Percentiles rank a stretch among this genome's conserved stretches.
phyloP scores from a whole-genome alignment of 169 alveolate genomes.

The Babesia bigemina region DNA sequence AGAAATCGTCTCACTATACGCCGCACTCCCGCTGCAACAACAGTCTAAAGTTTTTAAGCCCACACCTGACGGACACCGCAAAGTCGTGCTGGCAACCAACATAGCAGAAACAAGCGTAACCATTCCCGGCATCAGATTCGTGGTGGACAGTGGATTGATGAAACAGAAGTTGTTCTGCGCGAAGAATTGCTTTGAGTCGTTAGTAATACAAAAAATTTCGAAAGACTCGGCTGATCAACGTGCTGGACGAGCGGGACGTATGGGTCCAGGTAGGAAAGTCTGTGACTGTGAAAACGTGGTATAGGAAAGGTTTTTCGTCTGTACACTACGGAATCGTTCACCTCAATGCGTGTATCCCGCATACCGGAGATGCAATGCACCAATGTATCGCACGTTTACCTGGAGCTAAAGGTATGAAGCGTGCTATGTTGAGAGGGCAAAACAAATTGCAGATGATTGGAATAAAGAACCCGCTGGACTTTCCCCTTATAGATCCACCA shows the following conservation, averaged over 20 bases:
- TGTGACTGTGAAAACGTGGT: conserved; percentile 29
- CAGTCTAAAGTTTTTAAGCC: conserved; percentile 93
- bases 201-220: conserved; percentile 83
- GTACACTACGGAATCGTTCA: conserved; percentile 86
- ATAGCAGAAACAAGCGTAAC: conserved; percentile 98
- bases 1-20: conserved; percentile 90
- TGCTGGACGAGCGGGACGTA: conserved; percentile 97
- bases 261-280: conserved; percentile 68
- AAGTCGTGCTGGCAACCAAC: conserved; percentile 85
- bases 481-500: conserved; percentile 89
- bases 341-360: conserved; percentile 73
- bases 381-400: conserved; percentile 85
- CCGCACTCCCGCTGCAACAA: conserved; percentile 93
- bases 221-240: conserved; percentile 92
- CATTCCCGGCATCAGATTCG: conserved; percentile 90
- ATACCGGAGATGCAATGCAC: conserved; percentile 91
- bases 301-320: conserved; percentile 93
- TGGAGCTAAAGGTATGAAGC: conserved; percentile 82
- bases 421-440: background rate
- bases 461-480: conserved; percentile 77
- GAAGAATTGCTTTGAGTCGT: conserved; percentile 85
- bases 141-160: conserved; percentile 92
- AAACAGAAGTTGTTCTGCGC: conserved; percentile 84
- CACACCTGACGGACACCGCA: conserved; percentile 85
- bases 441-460: conserved; percentile 71